These are phyloP conservation scores for Extremus antarcticus DNA, from an alignment of 495 filamentous ascomycete species.

Conservation along the genomic window DNA sequence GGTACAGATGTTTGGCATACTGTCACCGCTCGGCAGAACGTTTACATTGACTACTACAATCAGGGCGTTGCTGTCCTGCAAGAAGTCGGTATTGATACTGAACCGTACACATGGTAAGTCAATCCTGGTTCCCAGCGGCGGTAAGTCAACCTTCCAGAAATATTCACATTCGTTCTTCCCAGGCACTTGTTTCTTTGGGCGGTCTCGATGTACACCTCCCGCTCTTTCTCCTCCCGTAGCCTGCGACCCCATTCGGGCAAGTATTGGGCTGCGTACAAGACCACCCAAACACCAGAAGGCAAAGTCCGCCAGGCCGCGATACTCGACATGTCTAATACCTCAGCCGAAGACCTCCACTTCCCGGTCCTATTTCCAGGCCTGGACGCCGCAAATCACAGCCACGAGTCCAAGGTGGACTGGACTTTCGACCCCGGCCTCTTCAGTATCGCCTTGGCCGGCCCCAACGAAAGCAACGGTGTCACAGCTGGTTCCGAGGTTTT, in stretches of 20 bases:
- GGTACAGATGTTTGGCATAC: slow-evolving; percentile 49
- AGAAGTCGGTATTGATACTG: slow-evolving; percentile 28
- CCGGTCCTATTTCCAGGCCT: slow-evolving; percentile 51
- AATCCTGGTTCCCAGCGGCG: not conserved
- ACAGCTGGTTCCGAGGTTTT: slow-evolving; percentile 43
- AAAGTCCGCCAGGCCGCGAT: slow-evolving; percentile 8
- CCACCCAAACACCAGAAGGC: not conserved
- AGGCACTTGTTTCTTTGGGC: slow-evolving; percentile 59
- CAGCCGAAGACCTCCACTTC: slow-evolving; percentile 19
- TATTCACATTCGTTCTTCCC: slow-evolving; percentile 14
- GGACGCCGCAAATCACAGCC: slow-evolving; percentile 51
- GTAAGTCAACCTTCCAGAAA: not conserved
- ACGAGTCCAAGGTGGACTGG: slow-evolving; percentile 51
- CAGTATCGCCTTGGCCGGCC: slow-evolving; percentile 34
- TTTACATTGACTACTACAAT: slow-evolving; percentile 44
- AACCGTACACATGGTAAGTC: slow-evolving; percentile 31
- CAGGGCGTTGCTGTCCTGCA: slow-evolving; percentile 30
- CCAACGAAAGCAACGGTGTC: slow-evolving; percentile 29
- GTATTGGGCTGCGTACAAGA: slow-evolving; percentile 18
- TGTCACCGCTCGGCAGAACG: slow-evolving; percentile 31
- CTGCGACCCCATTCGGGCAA: slow-evolving; percentile 32
- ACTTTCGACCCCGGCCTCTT: slow-evolving; percentile 38
- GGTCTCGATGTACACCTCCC: slow-evolving; percentile 50
- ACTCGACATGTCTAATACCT: slow-evolving; percentile 13
- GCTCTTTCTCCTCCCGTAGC: slow-evolving; percentile 40